Conservation (phyloP, 1,139 yeast genomes). For the Suhomyces terraborum region DNA sequence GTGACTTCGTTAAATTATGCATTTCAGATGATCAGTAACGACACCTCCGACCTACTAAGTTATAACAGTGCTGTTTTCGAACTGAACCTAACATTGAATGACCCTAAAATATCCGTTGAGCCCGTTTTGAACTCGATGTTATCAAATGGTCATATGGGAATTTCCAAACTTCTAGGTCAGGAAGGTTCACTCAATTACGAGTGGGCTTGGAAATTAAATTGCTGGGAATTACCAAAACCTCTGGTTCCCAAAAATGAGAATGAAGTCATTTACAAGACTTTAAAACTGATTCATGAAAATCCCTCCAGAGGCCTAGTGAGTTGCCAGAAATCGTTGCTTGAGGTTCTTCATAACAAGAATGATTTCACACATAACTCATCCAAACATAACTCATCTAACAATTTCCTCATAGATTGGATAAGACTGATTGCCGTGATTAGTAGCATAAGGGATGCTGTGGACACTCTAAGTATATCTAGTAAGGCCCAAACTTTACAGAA, state of each 20-base stretch:
- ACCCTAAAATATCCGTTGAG: background rate
- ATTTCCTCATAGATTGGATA: constrained; percentile 30
- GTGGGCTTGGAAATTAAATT: constrained; percentile 70
- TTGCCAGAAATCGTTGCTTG: constrained; percentile 24
- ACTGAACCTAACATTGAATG: constrained; percentile 31
- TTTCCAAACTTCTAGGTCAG: constrained; percentile 37
- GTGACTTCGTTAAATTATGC: constrained; percentile 56
- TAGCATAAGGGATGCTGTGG: constrained; percentile 24
- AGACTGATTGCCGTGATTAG: constrained; percentile 39
- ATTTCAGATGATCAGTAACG: constrained; percentile 39
- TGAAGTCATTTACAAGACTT: constrained; percentile 47
- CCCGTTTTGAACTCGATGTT: constrained; percentile 36
- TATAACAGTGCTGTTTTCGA: constrained; percentile 63
- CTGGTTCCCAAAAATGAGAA: constrained; percentile 34
- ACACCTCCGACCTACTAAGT: constrained; percentile 45
- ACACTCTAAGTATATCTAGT: background rate
- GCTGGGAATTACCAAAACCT: constrained; percentile 66
- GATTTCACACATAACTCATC: constrained; percentile 4
- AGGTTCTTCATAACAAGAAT: constrained; percentile 20
- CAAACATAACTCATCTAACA: constrained; percentile 5
- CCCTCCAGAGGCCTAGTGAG: constrained; percentile 20
- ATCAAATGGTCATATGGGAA: constrained; percentile 50
- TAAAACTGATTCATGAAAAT: constrained; percentile 44
- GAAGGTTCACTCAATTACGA: constrained; percentile 27
- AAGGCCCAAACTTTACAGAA: background rate